These are phyloP conservation scores for Fusarium sp. DNA, from an alignment of 2,329 filamentous ascomycete genomes.

Conservation along the genomic window DNA sequence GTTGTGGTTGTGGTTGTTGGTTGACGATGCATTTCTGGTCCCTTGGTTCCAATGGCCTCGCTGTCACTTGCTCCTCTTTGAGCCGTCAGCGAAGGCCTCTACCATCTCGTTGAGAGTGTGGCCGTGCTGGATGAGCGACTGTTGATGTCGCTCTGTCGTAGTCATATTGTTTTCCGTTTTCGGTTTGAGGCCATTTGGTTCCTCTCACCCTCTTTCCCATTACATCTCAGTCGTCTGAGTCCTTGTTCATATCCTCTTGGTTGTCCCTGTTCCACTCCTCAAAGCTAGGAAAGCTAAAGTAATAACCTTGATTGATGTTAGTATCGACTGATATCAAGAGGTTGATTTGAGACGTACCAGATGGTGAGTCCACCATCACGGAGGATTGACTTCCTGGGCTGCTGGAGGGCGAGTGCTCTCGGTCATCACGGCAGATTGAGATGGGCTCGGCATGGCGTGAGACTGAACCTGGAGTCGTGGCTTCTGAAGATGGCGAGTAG, in stretches of 20 bases:
- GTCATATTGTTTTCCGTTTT: constrained; percentile 27
- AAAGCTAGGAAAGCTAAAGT: constrained; percentile 79
- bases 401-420: constrained; percentile 32
- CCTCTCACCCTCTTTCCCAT: constrained; percentile 20
- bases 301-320: constrained; percentile 54
- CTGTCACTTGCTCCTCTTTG: constrained; percentile 23
- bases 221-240: constrained; percentile 38
- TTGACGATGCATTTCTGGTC: constrained; percentile 15
- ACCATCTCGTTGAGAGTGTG: constrained; percentile 9
- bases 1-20: constrained; percentile 18
- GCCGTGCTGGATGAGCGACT: constrained; percentile 12
- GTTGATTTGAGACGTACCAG: constrained; percentile 30
- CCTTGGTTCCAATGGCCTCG: constrained; percentile 25
- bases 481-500: constrained; percentile 49
- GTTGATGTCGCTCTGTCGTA: constrained; percentile 13
- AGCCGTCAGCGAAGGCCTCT: constrained; percentile 9
- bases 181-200: constrained; percentile 27
- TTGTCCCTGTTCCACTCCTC: constrained; percentile 68
- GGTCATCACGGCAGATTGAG: constrained; percentile 33
- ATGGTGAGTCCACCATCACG: constrained; percentile 41
- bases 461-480: constrained; percentile 27
- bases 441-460: constrained; percentile 38
- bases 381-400: constrained; percentile 37
- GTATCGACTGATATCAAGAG: constrained; percentile 47
- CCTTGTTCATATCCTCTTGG: constrained; percentile 38